These are phyloP conservation scores for Pyrenophora teres DNA, from an alignment of 2,329 filamentous ascomycete species.

Conservation along the genomic window DNA sequence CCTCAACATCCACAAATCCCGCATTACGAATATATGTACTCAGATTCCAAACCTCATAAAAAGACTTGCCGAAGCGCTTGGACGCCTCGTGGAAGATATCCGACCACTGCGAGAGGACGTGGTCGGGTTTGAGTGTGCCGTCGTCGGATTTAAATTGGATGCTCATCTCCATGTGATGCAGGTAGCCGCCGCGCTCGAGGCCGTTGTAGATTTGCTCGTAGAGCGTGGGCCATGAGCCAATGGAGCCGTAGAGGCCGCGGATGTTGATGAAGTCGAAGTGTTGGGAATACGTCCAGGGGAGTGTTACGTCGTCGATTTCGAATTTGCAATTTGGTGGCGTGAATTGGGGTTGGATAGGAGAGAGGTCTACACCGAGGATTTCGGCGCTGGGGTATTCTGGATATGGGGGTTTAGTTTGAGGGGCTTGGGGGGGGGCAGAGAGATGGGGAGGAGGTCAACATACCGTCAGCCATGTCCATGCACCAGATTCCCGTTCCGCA, in stretches of 20 bases:
- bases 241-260: slow-evolving; percentile 50
- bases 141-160: slow-evolving; percentile 49
- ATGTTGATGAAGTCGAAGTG: slow-evolving; percentile 51
- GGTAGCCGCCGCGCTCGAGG: slow-evolving; percentile 45
- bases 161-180: slow-evolving; percentile 49
- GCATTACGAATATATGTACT: slow-evolving; percentile 31
- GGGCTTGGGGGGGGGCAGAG: neutral
- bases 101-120: slow-evolving; percentile 33
- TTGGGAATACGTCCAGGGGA: slow-evolving; percentile 44
- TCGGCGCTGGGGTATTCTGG: slow-evolving; percentile 36
- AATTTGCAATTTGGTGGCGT: slow-evolving; percentile 53
- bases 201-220: slow-evolving; percentile 33
- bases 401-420: neutral
- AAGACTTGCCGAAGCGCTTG: slow-evolving; percentile 28
- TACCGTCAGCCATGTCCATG: slow-evolving; percentile 33
- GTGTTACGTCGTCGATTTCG: slow-evolving; percentile 52
- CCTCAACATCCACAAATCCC: slow-evolving; percentile 35
- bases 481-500: slow-evolving; percentile 40
- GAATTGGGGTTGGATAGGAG: slow-evolving; percentile 54
- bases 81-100: slow-evolving; percentile 34
- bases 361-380: slow-evolving; percentile 54
- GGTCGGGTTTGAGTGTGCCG: slow-evolving; percentile 39
- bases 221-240: slow-evolving; percentile 51
- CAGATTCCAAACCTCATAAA: slow-evolving; percentile 35
- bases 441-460: neutral